A percentile compares a stretch with the other conserved stretches of the same genome.
These are phyloP conservation scores for Myochromella boudieri DNA, from an alignment of 768 basidiomycete genomes.

Conservation along the genomic window DNA sequence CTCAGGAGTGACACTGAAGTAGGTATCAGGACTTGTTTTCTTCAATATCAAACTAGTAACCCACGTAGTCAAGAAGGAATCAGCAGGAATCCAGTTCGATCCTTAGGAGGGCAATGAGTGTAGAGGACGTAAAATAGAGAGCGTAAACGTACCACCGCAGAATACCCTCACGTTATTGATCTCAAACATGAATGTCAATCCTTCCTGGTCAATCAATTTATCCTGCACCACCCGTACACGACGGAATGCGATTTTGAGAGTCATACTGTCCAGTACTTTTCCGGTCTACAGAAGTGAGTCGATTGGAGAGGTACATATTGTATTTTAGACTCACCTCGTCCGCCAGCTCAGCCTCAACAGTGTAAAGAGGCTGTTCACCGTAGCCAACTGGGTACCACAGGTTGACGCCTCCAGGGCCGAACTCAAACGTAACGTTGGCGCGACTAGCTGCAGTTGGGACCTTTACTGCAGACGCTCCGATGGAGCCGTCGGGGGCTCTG, in stretches of 20 bases:
- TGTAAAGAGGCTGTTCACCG: slow-evolving; percentile 80
- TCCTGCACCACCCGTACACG: slow-evolving; percentile 80
- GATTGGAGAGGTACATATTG: no score
- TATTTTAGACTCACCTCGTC: slow-evolving; percentile 51
- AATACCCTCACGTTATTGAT: slow-evolving; percentile 89
- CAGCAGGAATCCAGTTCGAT: slow-evolving; percentile 94
- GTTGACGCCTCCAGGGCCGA: slow-evolving; percentile 56
- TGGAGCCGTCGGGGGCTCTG: slow-evolving; percentile 46
- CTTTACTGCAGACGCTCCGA: slow-evolving; percentile 37
- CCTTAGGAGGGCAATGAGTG: slow-evolving; percentile 34
- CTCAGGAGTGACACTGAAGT: slow-evolving; percentile 39
- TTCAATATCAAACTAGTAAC: slow-evolving; percentile 18
- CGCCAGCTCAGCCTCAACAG: slow-evolving; percentile 51
- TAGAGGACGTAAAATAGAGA: not conserved
- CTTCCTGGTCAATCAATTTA: slow-evolving; percentile 71
- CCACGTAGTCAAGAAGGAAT: slow-evolving; percentile 85
- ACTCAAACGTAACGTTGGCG: slow-evolving; percentile 44
- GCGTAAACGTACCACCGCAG: slow-evolving; percentile 62
- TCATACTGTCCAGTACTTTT: slow-evolving; percentile 49
- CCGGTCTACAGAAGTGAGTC: slow-evolving; percentile 46
- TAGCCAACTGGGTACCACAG: slow-evolving; percentile 89
- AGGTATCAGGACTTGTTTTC: not conserved
- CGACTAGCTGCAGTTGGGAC: slow-evolving; percentile 35
- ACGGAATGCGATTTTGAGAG: slow-evolving; percentile 73
- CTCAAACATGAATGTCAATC: slow-evolving; percentile 86